Conservation (phyloP, 768 basidiomycete genomes). For the Macrolepiota albuminosa region DNA sequence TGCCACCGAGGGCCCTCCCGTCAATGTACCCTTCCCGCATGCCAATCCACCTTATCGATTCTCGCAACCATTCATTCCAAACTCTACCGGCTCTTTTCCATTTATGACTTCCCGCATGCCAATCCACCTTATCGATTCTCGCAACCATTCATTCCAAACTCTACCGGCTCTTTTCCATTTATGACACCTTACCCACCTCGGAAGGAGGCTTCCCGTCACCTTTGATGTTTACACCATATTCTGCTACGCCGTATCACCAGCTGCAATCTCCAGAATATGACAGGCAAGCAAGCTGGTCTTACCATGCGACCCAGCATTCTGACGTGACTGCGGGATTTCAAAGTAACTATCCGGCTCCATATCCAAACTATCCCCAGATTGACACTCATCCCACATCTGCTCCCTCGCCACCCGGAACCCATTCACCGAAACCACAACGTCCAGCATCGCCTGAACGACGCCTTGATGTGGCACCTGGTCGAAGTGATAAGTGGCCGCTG, state of each 20-base stretch:
- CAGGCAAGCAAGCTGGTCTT: conserved; percentile 47
- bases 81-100: conserved; percentile 24
- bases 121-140: conserved; percentile 22
- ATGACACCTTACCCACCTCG: conserved; percentile 31
- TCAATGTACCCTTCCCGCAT: conserved; percentile 22
- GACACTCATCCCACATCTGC: conserved; percentile 18
- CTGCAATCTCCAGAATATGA: conserved; percentile 31
- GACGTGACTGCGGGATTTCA: conserved; percentile 23
- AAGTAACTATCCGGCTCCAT: conserved; percentile 25
- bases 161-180: conserved; percentile 26
- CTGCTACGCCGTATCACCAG: conserved; percentile 30
- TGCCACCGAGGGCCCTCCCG: conserved; percentile 25
- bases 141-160: conserved; percentile 16
- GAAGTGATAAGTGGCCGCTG: conserved; percentile 22
- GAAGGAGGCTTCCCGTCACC: conserved; percentile 30
- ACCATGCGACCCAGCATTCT: conserved; percentile 23
- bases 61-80: conserved; percentile 18
- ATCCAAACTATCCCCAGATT: conserved; percentile 20
- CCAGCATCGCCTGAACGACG: conserved; percentile 4
- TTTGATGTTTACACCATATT: conserved; percentile 32
- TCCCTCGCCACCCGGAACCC: conserved; percentile 15
- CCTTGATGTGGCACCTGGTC: conserved; percentile 3
- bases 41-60: conserved; percentile 22
- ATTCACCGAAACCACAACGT: conserved; percentile 8
- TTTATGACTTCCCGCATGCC: conserved; percentile 26